Conservation (phyloP, 2,329 filamentous ascomycete genomes). For the Trichoderma sp. region DNA sequence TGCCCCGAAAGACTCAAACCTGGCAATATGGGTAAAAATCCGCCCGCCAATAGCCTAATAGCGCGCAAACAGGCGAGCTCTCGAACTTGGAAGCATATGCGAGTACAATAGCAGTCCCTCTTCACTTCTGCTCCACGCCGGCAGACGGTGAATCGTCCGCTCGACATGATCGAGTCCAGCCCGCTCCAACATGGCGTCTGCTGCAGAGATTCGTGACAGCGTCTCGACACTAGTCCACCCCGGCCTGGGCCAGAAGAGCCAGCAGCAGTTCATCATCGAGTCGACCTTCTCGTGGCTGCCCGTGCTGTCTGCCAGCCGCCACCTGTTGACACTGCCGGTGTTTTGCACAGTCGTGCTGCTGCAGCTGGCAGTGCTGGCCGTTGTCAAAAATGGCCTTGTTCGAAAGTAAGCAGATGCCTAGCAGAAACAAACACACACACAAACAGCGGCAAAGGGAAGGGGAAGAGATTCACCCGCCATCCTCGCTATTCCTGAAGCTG, state of each 20-base stretch:
- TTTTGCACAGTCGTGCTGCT: background rate
- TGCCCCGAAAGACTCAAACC: background rate
- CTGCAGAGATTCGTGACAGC: background rate
- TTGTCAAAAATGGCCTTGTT: slow-evolving; percentile 14
- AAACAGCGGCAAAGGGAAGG: background rate
- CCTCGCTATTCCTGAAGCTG: background rate
- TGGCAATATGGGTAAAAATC: slow-evolving; percentile 20
- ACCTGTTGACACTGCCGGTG: slow-evolving; percentile 19
- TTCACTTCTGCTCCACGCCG: background rate
- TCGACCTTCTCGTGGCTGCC: background rate
- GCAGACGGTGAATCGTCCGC: background rate
- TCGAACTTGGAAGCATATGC: background rate
- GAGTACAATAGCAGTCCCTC: background rate
- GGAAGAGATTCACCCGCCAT: background rate
- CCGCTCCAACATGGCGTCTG: background rate
- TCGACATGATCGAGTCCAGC: background rate
- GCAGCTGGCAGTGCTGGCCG: slow-evolving; percentile 9
- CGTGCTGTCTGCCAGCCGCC: background rate
- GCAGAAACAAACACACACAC: background rate
- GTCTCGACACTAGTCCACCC: background rate
- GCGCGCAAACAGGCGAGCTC: background rate
- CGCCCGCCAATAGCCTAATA: slow-evolving; percentile 18
- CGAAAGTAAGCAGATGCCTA: slow-evolving; percentile 3
- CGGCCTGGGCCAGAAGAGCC: background rate
- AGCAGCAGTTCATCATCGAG: slow-evolving; percentile 6